Conservation (phyloP, 768 basidiomycete genomes). For the Kwoniella dejecticola region DNA sequence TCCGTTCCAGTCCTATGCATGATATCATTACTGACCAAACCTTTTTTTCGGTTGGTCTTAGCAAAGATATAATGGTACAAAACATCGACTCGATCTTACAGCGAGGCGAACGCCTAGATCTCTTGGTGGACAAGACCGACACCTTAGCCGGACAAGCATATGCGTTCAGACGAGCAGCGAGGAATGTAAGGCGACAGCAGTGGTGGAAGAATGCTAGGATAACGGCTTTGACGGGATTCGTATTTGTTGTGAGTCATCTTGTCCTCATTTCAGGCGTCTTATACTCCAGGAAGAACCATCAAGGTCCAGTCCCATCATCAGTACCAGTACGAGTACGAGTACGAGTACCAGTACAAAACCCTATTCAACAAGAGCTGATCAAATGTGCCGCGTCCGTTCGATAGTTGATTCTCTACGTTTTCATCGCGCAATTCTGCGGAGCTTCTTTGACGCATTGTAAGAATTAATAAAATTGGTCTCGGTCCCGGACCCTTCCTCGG, state of each 20-base stretch:
- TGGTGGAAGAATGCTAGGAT: conserved; percentile 59
- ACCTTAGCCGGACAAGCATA: conserved; percentile 91
- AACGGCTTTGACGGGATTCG: conserved; percentile 65
- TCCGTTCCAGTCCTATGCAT: conserved; percentile 61
- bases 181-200: conserved; percentile 60
- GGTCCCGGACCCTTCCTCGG: no score
- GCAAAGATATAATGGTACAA: conserved; percentile 95
- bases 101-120: conserved; percentile 90
- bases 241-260: conserved; percentile 57
- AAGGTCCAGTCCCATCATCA: no score
- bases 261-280: conserved; percentile 54
- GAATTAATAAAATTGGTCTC: no score
- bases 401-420: conserved; percentile 68
- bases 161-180: conserved; percentile 85
- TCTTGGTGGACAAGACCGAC: conserved; percentile 96
- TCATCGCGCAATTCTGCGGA: conserved; percentile 89
- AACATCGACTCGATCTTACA: conserved; percentile 95
- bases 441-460: conserved; percentile 70
- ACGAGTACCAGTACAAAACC: no score
- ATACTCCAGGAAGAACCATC: no score
- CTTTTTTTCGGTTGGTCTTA: conserved; percentile 3
- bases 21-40: background rate
- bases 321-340: no score
- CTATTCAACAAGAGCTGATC: no score
- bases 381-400: conserved; percentile 13